Base-by-base conservation (phyloP, 805 yeast species). In the Isabelozyma heimii region DNA sequence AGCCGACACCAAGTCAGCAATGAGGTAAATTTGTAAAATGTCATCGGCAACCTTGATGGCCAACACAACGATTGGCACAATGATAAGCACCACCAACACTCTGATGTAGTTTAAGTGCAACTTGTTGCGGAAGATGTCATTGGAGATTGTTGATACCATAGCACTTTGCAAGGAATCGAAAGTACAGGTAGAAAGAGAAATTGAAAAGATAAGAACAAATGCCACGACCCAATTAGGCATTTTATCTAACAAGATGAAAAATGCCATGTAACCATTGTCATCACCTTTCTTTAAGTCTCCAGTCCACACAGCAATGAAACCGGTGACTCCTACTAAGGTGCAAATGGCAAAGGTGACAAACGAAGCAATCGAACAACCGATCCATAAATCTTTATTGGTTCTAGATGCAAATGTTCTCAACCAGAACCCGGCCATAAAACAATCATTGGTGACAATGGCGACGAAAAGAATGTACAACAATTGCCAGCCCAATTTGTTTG, bases 391-490 rank as follows among this genome's bases (percentile, higher is more conserved):
- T 54, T 75, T 80, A 67, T 91, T 82, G 8, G 89, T 72, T 54
- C 81, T 82, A 6, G 96, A 85, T 5, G 98, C 96, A 73, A 91
- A 91, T 0, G 98, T 89, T 61, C 98, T 77, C 52, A 91, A 72
- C 98, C 98, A 91, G 65, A 91, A 91, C 0, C 97, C 97, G 30
- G 96, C 81, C 77, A 91, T 72, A 68, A 91, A 91, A 63, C 91
- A 82, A 63, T 90, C 97, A 60, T 91, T 91, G 33, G 97, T 88
- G 48, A 90, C 79, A 61, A 91, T 87, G 26, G 97, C 97, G 30
- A 91, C 85, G 7, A 85, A 80, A 54, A 91, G 73, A 53, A 91
- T 91, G 63, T 90, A 91, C 33, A 91, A 65, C 54, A 91, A 77
- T 75, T 90, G 94, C 95, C 97, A 91, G 14, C 97, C 96, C 38